These are phyloP conservation scores for Fraxinus greggii DNA, from an alignment of 305 asterid genomes.

Conservation along the genomic window DNA sequence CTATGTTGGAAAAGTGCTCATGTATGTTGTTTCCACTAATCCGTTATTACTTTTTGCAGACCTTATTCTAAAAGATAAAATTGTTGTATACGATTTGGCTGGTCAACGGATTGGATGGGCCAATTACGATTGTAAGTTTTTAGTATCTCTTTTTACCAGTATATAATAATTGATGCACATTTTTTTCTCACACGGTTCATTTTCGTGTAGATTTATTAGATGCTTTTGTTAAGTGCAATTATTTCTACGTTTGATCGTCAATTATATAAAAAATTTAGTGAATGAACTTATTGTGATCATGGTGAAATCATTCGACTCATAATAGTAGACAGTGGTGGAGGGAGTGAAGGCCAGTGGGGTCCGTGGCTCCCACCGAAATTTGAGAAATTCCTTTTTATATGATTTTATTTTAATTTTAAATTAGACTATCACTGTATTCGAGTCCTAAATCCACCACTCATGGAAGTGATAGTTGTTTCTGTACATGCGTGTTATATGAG, in stretches of 20 bases:
- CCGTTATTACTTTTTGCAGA: slow-evolving; percentile 27
- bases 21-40: not conserved
- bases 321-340: no score
- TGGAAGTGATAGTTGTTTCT: not conserved
- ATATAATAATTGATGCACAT: not conserved
- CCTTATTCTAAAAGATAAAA: slow-evolving; percentile 53
- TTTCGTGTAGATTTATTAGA: not conserved
- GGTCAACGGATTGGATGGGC: slow-evolving; percentile 55
- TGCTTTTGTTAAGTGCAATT: not conserved
- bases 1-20: not conserved
- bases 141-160: not conserved
- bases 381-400: no score
- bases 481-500: not conserved
- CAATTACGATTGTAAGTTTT: slow-evolving; percentile 50
- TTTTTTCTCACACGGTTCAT: not conserved
- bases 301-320: no score
- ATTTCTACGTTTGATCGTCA: not conserved
- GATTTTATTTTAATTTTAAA: no score
- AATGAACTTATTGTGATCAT: not conserved
- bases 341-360: no score
- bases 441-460: no score
- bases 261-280: not conserved
- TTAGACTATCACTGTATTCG: no score
- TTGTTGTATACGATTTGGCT: slow-evolving; percentile 54
- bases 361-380: no score